Evolutionary conservation across 2,329 filamentous ascomycete genomes (phyloP).

Genomic region (Lecanicillium sp.): DNA sequence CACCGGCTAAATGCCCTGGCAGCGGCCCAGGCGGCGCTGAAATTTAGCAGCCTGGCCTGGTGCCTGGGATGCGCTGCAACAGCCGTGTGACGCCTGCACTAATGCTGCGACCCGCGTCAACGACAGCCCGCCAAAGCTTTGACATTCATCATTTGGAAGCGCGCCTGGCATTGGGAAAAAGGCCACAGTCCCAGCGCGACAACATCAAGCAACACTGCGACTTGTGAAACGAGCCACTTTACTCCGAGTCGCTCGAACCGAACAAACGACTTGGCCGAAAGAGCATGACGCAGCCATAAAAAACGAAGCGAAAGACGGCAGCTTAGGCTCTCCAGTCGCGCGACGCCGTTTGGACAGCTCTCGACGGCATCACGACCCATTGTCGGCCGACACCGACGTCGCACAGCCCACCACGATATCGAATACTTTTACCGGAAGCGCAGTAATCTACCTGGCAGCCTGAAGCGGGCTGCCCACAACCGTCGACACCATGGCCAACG

Average conservation of each 20-base stretch:
- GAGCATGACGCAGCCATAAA: constrained; percentile 12
- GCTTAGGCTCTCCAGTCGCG: constrained; percentile 5
- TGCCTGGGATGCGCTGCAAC: not conserved
- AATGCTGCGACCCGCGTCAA: constrained; percentile 10
- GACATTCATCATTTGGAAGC: not conserved
- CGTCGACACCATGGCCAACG: constrained; percentile 42
- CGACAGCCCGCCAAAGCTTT: constrained; percentile 10
- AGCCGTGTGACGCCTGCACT: not conserved
- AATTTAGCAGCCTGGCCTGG: not conserved
- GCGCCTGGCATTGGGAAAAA: constrained; percentile 6
- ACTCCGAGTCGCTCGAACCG: not conserved
- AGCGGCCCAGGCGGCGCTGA: not conserved
- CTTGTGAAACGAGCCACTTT: not conserved
- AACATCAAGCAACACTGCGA: not conserved
- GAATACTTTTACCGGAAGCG: not conserved
- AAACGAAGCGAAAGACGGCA: constrained; percentile 1
- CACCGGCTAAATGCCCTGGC: constrained; percentile 11
- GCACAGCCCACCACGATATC: too few species aligned
- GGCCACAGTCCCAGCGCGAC: constrained; percentile 3
- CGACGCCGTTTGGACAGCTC: not conserved
- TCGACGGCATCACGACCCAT: not conserved
- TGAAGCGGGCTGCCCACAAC: too few species aligned
- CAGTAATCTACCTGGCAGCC: too few species aligned
- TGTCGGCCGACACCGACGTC: constrained; percentile 3
- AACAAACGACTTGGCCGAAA: not conserved